Base-by-base conservation (phyloP, 768 basidiomycete genomes). In the Hericium rajendrae region DNA sequence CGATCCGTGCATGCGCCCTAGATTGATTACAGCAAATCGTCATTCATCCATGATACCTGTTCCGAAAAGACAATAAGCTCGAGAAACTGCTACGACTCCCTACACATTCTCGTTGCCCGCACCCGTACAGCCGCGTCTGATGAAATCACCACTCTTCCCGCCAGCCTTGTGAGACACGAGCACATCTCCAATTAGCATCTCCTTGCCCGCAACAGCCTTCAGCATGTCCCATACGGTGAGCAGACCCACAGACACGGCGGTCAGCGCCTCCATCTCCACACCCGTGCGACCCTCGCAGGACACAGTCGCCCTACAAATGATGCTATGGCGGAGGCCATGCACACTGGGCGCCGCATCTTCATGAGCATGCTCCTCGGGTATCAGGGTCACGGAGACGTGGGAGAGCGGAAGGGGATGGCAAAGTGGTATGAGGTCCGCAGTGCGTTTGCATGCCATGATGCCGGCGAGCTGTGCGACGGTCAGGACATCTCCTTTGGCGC, bases 191-290 rank as follows among this genome's bases (percentile, higher is more conserved):
- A 97, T 89, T 58, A 80, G 72, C 89, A 95, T 93, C 57, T 90
- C 87, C 67, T 80, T 79, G n/a, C 91, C 93, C 1, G 88, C 91
- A 2, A 91, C 85, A 4, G 87, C 86, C 71, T 94, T 94, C 32
- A 94, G 78, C 92, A 95, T 94, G 66, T 93, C 91, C 88, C 91
- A 95, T 13, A 94, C 83, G 1, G 90, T 91, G 55, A 94, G 73
- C 37, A 90, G 75, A 5, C 84, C 85, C 32, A 88, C 74, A 1
- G 84, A 84, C 9, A 91, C 92, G 22, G 85, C 86, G n/a, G 85
- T 89, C 56, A 94, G 68, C 22, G 92, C 93, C 71, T 97, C 94
- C 88, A 97, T 93, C 73, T 93, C 91, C 18, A 93, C 89, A 4
- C 93, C 88, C 13, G 91, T 91, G 68, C 84, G 84, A 13, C 89